Conservation (phyloP, 176 grass and related monocot genomes). For the Juncus effusus region DNA sequence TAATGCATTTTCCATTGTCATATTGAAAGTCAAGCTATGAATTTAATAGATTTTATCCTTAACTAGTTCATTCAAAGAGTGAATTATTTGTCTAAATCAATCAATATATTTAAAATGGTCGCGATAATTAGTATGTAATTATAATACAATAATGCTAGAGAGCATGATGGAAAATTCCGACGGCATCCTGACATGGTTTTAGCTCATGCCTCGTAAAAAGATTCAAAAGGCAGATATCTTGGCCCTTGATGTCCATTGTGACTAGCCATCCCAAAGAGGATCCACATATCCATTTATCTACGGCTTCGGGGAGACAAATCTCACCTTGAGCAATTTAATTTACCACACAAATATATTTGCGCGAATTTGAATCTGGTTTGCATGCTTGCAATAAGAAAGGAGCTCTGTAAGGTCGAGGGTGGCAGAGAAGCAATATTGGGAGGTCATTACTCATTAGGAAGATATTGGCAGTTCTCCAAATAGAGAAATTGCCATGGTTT, state of each 20-base stretch:
- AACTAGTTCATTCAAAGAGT: too few species aligned
- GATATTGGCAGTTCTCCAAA: neutral
- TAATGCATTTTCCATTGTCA: too few species aligned
- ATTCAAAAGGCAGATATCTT: conserved; percentile 22
- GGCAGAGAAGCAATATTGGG: neutral
- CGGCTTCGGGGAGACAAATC: conserved; percentile 19
- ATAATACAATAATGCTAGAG: too few species aligned
- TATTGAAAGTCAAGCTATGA: too few species aligned
- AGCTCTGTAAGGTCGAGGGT: neutral
- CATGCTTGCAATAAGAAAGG: neutral
- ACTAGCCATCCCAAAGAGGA: conserved; percentile 23
- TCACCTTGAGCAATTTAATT: neutral
- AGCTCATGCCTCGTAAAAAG: conserved; percentile 23
- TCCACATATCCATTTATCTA: conserved; percentile 25
- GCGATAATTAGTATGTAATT: too few species aligned
- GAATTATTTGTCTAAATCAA: too few species aligned
- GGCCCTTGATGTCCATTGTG: neutral
- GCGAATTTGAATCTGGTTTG: neutral
- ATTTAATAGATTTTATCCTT: too few species aligned
- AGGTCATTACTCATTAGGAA: neutral
- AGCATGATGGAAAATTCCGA: too few species aligned
- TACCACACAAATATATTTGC: neutral
- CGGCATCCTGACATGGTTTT: neutral
- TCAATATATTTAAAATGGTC: too few species aligned
- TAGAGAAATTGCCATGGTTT: neutral